Conservation (phyloP, 2,329 filamentous ascomycete genomes). For the Atkinsonella texensis region DNA sequence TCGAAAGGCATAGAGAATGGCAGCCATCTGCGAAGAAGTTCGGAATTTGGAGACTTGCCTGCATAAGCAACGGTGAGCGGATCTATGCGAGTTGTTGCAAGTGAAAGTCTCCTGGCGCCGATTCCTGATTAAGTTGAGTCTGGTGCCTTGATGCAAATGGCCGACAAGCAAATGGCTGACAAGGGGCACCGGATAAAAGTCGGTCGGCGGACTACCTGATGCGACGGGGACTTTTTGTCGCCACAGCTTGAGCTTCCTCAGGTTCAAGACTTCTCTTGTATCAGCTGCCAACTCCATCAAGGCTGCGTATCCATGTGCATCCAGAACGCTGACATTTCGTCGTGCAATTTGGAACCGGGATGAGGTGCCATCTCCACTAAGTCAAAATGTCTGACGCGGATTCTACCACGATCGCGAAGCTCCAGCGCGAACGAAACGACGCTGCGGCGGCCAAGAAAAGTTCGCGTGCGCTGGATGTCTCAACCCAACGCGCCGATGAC, state of each 20-base stretch:
- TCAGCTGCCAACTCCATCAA: conserved; percentile 12
- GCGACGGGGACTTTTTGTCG: conserved; percentile 19
- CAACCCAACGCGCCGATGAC: conserved; percentile 72
- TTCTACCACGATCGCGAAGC: conserved; percentile 76
- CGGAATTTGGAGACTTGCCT: too few species aligned
- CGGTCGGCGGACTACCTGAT: conserved; percentile 10
- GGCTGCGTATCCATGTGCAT: conserved; percentile 23
- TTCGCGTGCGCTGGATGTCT: conserved; percentile 65
- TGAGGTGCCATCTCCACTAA: conserved; percentile 24
- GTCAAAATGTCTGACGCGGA: conserved; percentile 62
- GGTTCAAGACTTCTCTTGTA: not conserved
- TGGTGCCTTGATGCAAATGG: too few species aligned
- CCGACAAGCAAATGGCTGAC: not conserved
- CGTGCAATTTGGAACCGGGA: conserved; percentile 30
- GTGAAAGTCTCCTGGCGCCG: not conserved
- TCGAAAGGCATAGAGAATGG: too few species aligned
- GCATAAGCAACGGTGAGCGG: too few species aligned
- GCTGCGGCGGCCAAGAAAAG: conserved; percentile 67
- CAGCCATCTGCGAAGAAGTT: too few species aligned
- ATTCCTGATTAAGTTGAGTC: not conserved
- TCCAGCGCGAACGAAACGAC: conserved; percentile 88
- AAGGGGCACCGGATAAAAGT: conserved; percentile 19
- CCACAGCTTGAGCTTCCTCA: conserved; percentile 7
- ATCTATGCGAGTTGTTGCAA: not conserved
- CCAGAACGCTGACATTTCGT: conserved; percentile 20